Conservation (phyloP, 73 alveolate genomes). For the Paramecium bursaria region DNA sequence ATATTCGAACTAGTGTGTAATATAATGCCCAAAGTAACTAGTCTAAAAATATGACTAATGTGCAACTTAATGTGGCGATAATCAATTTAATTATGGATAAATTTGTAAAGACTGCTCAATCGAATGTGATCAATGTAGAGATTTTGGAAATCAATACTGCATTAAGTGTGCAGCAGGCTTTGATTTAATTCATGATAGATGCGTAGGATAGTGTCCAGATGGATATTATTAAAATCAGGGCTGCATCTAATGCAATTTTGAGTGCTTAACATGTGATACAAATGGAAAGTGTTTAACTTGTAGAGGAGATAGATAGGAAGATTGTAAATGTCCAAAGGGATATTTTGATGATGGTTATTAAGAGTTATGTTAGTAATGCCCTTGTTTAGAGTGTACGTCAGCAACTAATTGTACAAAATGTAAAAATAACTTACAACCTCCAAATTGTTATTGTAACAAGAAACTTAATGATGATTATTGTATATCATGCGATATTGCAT, state of each 20-base stretch:
- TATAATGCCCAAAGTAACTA: no score
- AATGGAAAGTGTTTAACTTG: neutral
- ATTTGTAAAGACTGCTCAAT: slow-evolving; percentile 8
- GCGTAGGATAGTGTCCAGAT: neutral
- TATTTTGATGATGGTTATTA: slow-evolving; percentile 1
- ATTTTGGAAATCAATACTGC: neutral
- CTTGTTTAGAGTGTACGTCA: slow-evolving; percentile 23
- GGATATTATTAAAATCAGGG: neutral
- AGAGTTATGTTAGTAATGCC: slow-evolving; percentile 17
- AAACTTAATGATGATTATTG: slow-evolving; percentile 28
- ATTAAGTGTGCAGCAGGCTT: neutral
- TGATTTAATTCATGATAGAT: slow-evolving; percentile 7
- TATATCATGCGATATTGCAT: slow-evolving; percentile 3
- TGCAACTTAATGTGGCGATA: no score
- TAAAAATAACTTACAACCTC: slow-evolving; percentile 5
- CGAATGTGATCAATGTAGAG: slow-evolving; percentile 9
- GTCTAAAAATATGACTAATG: no score
- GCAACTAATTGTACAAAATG: neutral
- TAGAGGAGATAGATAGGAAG: slow-evolving; percentile 1
- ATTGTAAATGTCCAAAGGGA: slow-evolving; percentile 32
- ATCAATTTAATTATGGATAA: neutral
- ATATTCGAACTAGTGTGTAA: no score
- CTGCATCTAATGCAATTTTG: neutral
- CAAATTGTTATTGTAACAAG: slow-evolving; percentile 10
- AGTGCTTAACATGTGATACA: slow-evolving; percentile 1